phyloP scores from a whole-genome alignment of 2,329 filamentous ascomycete genomes.

The Alternaria postmessia region DNA sequence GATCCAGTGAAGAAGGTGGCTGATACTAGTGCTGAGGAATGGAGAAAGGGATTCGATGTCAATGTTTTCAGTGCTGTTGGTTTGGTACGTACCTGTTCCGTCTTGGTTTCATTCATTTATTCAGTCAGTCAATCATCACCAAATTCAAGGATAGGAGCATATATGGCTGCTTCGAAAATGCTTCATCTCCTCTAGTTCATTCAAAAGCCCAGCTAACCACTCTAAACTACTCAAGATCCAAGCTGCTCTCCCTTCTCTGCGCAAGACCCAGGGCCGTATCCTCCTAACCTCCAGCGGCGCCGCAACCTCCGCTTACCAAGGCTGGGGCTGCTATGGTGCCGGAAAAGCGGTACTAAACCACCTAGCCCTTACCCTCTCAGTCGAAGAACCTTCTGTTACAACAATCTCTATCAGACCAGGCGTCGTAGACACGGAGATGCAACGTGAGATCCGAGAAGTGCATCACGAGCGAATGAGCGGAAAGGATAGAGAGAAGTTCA shows the following conservation, averaged over 20 bases:
- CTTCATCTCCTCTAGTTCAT: not conserved
- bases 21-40: conserved; percentile 74
- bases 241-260: conserved; percentile 73
- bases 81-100: conserved; percentile 66
- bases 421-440: conserved; percentile 89
- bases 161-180: not conserved
- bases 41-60: conserved; percentile 78
- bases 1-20: conserved; percentile 76
- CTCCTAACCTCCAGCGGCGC: conserved; percentile 85
- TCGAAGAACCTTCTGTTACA: conserved; percentile 79
- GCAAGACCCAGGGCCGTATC: conserved; percentile 73
- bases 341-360: conserved; percentile 87
- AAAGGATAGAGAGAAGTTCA: conserved; percentile 70
- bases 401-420: conserved; percentile 79
- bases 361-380: conserved; percentile 73
- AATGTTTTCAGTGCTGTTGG: conserved; percentile 87
- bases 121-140: not conserved
- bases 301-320: conserved; percentile 68
- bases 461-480: conserved; percentile 69
- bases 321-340: conserved; percentile 83
- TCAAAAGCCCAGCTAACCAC: not conserved
- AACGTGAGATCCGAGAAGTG: conserved; percentile 77
- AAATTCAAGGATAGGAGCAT: not conserved
- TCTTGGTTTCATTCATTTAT: not conserved
- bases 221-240: conserved; percentile 59